These are phyloP conservation scores for Tolypocladium endophyticum DNA, from an alignment of 2,329 filamentous ascomycete species.

Conservation along the genomic window DNA sequence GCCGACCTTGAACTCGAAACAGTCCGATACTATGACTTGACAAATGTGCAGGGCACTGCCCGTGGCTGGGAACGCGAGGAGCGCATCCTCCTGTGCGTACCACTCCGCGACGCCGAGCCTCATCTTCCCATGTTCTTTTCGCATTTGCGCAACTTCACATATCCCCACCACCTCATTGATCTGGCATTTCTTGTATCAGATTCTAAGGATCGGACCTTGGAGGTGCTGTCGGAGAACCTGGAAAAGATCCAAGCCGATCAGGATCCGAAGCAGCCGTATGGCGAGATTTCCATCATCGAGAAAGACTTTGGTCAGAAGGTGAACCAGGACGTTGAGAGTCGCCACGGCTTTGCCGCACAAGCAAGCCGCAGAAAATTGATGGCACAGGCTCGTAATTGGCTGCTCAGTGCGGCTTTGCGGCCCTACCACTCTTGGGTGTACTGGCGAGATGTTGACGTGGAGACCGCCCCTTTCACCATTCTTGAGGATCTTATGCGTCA, in stretches of 20 bases:
- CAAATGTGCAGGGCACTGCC: conserved; percentile 81
- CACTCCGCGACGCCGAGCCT: conserved; percentile 80
- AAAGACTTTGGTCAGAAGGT: conserved; percentile 99
- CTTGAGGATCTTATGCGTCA: conserved; percentile 97
- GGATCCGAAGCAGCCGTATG: conserved; percentile 74
- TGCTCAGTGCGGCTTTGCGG: conserved; percentile 82
- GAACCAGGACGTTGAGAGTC: conserved; percentile 92
- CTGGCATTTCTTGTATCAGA: conserved; percentile 95
- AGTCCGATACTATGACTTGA: conserved; percentile 92
- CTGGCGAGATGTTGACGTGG: conserved; percentile 97
- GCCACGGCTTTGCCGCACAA: conserved; percentile 94
- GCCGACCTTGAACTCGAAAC: conserved; percentile 80
- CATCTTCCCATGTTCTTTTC: conserved; percentile 98
- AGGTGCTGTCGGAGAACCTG: conserved; percentile 64
- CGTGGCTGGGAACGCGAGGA: conserved; percentile 95
- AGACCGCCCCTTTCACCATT: conserved; percentile 94
- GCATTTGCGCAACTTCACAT: conserved; percentile 93
- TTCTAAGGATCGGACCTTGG: conserved; percentile 83
- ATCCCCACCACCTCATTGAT: conserved; percentile 93
- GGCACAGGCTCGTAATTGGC: conserved; percentile 96
- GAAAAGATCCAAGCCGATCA: conserved; percentile 69
- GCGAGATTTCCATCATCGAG: conserved; percentile 94
- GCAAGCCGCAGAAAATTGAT: conserved; percentile 90
- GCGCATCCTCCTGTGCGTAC: conserved; percentile 87
- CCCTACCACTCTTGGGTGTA: conserved; percentile 99